A percentile compares a stretch with the other conserved stretches of the same genome.
These are phyloP conservation scores for Colletotrichum viniferum DNA, from an alignment of 2,329 filamentous ascomycete species.

Conservation along the genomic window DNA sequence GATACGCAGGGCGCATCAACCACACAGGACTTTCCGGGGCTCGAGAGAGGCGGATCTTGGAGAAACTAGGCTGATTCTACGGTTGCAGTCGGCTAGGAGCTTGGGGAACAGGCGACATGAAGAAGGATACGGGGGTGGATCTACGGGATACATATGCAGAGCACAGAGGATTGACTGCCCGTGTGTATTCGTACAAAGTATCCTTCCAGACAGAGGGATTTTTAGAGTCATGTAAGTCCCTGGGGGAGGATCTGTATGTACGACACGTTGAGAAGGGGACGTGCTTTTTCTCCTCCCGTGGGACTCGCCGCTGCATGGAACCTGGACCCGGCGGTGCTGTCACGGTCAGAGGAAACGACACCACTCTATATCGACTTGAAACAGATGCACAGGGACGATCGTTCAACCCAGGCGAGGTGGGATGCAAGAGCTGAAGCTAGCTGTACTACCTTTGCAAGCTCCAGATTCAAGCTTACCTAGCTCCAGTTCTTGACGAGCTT, in stretches of 20 bases:
- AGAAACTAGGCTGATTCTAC: background rate
- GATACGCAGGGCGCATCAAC: background rate
- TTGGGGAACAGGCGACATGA: constrained; percentile 1
- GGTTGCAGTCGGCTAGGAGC: constrained; percentile 4
- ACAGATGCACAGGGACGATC: constrained; percentile 12
- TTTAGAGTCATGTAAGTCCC: background rate
- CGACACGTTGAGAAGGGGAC: background rate
- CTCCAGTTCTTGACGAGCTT: background rate
- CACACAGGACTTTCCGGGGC: background rate
- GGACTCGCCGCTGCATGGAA: background rate
- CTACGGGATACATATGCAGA: background rate
- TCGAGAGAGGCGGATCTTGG: background rate
- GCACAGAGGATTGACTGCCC: background rate
- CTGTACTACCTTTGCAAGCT: background rate
- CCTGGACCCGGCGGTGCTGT: background rate
- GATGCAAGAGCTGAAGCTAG: background rate
- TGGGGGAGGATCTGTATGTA: background rate
- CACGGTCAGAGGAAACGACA: constrained; percentile 1
- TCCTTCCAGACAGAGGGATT: background rate
- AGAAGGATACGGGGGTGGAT: constrained; percentile 13
- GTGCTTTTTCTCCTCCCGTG: background rate
- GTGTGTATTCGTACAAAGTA: background rate
- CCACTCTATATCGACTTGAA: constrained; percentile 1
- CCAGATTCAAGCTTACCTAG: background rate
- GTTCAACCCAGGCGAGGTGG: background rate